Evolutionary conservation across 768 basidiomycete species (phyloP).

Genomic region (Tulasnella calospora): DNA sequence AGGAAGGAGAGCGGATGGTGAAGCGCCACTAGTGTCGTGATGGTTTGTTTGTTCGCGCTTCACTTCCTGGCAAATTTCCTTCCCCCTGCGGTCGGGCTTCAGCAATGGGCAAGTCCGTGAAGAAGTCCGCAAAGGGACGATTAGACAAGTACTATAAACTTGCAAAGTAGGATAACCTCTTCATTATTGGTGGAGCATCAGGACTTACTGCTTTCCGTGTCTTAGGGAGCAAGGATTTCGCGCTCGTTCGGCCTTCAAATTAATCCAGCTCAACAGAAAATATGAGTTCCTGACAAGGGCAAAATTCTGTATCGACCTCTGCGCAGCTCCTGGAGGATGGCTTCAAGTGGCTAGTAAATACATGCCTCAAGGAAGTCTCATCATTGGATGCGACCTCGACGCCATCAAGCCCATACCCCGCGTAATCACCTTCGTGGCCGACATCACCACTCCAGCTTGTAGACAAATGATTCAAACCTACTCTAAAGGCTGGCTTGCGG

Average conservation of each 20-base stretch:
- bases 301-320: conserved; percentile 93
- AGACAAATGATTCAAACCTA: conserved; percentile 79
- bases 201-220: conserved; percentile 26
- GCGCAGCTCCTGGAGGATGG: conserved; percentile 99
- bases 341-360: conserved; percentile 97
- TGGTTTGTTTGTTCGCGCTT: conserved; percentile 3
- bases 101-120: conserved; percentile 71
- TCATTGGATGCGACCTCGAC: conserved; percentile 93
- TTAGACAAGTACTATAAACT: conserved; percentile 97
- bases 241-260: conserved; percentile 98
- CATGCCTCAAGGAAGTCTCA: conserved; percentile 89
- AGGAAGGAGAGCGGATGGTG: not conserved
- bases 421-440: conserved; percentile 84
- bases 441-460: conserved; percentile 91
- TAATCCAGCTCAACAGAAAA: conserved; percentile 98
- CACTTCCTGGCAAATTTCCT: not conserved
- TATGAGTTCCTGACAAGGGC: conserved; percentile 85
- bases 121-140: conserved; percentile 94
- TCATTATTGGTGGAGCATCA: conserved; percentile 12
- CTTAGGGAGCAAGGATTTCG: conserved; percentile 96
- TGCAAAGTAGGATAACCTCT: conserved; percentile 58
- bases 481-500: conserved; percentile 98
- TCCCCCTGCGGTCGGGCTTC: not conserved
- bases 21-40: not conserved
- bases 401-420: conserved; percentile 94